Evolutionary conservation across 2,329 filamentous ascomycete species (phyloP), one percentile per base, ranked within the genome.

Genomic region (Graphiopsis chlorocephala): DNA sequence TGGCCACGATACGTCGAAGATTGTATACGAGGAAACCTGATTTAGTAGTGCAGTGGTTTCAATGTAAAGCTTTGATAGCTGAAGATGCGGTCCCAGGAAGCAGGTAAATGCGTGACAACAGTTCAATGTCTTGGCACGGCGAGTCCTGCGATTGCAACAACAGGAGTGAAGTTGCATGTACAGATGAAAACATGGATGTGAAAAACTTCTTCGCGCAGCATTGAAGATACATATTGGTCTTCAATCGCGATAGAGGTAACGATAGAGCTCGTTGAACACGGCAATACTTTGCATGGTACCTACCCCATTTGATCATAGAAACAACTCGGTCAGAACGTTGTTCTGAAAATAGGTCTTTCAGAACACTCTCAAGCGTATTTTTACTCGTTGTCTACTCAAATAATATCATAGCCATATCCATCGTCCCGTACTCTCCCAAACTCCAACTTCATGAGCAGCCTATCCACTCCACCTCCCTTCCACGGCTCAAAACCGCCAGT

Each of bases 381-480:
- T 8, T 20, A 45, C n/a, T 17, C n/a, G 11, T 20, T 45, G 5
- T 20, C 38, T 53, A 23, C 25, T 25, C 29, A 68, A 3, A 64
- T 52, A 11, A 68, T 29, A 56, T 68, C 66, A 28, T 50, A 65
- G 1, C 53, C 64, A 45, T 45, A 45, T 1, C 47, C 64, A 50
- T 65, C 64, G 20, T 68, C 67, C 26, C 31, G 62, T 62, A 73
- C 65, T 28, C 73, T 68, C n/a, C 77, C 77, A 76, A 85, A 87
- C 69, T 97, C 93, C 71, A 97, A 80, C 81, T 97, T 97, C 92
- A 97, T 96, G 74, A 97, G 77, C 74, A 97, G 78, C 65, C 91
- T 83, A 79, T 97, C 92, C 53, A 97, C 87, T 0, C 92, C 91
- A 0, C 91, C 91, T 3, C 92, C 86, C 66, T 90, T 87, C 67